A percentile compares a stretch with the other conserved stretches of the same genome.
Evolutionary conservation across 306 rosid species (phyloP).

Genomic region (Morella rubra): DNA sequence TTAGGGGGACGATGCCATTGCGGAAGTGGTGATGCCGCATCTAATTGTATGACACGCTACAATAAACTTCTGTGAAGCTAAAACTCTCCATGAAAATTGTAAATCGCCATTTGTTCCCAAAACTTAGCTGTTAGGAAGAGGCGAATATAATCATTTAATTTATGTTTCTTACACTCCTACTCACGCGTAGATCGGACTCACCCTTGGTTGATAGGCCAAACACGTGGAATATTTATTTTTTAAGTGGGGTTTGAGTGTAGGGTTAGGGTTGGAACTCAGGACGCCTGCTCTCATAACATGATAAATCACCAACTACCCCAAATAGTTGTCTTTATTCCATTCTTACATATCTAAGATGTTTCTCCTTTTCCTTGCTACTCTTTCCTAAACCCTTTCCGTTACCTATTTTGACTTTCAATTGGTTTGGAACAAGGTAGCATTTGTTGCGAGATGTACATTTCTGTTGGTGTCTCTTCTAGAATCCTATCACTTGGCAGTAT

Average conservation of each 20-base stretch:
- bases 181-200: no score
- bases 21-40: background rate
- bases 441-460: background rate
- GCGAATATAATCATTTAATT: no score
- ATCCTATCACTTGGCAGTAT: background rate
- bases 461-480: background rate
- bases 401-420: background rate
- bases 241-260: no score
- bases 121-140: no score
- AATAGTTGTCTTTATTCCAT: background rate
- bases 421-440: background rate
- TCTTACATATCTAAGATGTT: background rate
- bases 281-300: no score
- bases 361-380: background rate
- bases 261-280: no score
- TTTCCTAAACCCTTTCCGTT: background rate
- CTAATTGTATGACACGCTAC: background rate
- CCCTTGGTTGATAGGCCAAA: no score
- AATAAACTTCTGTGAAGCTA: background rate
- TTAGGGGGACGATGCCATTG: background rate
- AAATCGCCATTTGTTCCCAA: no score
- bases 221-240: no score
- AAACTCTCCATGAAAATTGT: background rate
- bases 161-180: no score
- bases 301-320: no score